Conservation (phyloP, 1,139 yeast genomes). For the Magnusiomyces ingens region DNA sequence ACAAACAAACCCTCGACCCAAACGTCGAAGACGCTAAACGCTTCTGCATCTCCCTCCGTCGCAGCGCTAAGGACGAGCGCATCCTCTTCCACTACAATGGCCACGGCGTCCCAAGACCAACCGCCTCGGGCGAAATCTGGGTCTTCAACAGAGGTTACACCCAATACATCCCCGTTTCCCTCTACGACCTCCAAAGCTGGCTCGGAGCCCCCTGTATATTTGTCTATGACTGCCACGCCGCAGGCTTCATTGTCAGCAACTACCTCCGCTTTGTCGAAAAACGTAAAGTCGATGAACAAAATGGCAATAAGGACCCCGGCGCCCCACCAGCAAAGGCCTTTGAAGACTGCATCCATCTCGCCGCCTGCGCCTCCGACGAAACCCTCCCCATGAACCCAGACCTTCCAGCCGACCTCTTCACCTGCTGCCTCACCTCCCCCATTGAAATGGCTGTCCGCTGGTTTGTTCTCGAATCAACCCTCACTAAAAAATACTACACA, state of each 20-base stretch:
- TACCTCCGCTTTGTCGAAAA: slow-evolving; percentile 87
- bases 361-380: slow-evolving; percentile 87
- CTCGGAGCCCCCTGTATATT: slow-evolving; percentile 95
- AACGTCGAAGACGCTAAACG: slow-evolving; percentile 93
- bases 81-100: slow-evolving; percentile 94
- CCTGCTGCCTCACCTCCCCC: slow-evolving; percentile 93
- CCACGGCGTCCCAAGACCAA: slow-evolving; percentile 98
- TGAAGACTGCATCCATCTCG: slow-evolving; percentile 85
- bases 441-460: slow-evolving; percentile 90
- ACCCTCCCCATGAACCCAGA: slow-evolving; percentile 89
- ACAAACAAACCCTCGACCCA: slow-evolving; percentile 88
- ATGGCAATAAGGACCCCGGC: slow-evolving; percentile 26
- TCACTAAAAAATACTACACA: slow-evolving; percentile 37
- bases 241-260: slow-evolving; percentile 88
- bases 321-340: slow-evolving; percentile 55
- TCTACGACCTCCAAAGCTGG: slow-evolving; percentile 94
- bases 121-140: slow-evolving; percentile 98
- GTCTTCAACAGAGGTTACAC: slow-evolving; percentile 95
- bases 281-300: slow-evolving; percentile 76
- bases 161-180: slow-evolving; percentile 90
- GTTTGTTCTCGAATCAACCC: slow-evolving; percentile 76
- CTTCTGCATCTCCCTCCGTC: slow-evolving; percentile 78
- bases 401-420: slow-evolving; percentile 90
- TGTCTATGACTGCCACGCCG: slow-evolving; percentile 91
- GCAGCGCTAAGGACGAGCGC: slow-evolving; percentile 83